Percentiles rank a stretch among this genome's conserved stretches.
Conservation (phyloP, 495 filamentous ascomycete species). For the Aspergillus funiculosus region DNA sequence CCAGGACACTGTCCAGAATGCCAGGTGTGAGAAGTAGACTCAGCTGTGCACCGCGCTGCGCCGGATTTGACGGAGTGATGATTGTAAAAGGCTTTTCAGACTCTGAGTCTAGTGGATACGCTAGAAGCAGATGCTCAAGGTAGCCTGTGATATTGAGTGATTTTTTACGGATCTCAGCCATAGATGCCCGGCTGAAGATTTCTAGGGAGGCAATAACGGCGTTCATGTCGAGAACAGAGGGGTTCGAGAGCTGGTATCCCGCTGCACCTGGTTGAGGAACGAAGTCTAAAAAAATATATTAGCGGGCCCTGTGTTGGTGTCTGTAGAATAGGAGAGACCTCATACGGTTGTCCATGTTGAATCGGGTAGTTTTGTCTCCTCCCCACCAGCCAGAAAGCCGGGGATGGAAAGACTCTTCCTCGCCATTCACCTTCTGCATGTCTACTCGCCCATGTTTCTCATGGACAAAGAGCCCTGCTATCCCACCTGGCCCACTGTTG, state of each 20-base stretch:
- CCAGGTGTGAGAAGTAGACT: slow-evolving; percentile 64
- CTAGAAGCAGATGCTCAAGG: slow-evolving; percentile 63
- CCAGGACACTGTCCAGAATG: slow-evolving; percentile 64
- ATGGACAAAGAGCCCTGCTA: slow-evolving; percentile 85
- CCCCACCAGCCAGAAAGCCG: slow-evolving; percentile 91
- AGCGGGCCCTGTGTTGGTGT: too few species aligned
- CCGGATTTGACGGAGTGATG: slow-evolving; percentile 71
- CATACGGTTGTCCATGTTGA: slow-evolving; percentile 67
- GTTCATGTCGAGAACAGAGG: slow-evolving; percentile 54
- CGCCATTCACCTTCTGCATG: slow-evolving; percentile 29
- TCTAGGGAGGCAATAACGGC: slow-evolving; percentile 71
- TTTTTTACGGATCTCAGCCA: slow-evolving; percentile 65
- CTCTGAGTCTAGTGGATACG: slow-evolving; percentile 31
- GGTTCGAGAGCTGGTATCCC: slow-evolving; percentile 59
- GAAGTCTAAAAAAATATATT: slow-evolving; percentile 59
- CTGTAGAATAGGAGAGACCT: not conserved
- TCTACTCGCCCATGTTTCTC: slow-evolving; percentile 57
- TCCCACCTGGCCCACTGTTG: slow-evolving; percentile 82
- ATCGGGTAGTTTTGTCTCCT: slow-evolving; percentile 66
- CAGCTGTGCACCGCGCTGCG: slow-evolving; percentile 78
- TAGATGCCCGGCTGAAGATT: slow-evolving; percentile 68
- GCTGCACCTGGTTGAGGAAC: slow-evolving; percentile 60
- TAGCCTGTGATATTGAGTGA: slow-evolving; percentile 73
- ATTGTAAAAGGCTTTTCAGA: slow-evolving; percentile 56
- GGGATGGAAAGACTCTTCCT: slow-evolving; percentile 38